Percentiles rank a stretch among this genome's conserved stretches.
phyloP scores from a whole-genome alignment of 2,329 filamentous ascomycete genomes.

The Pyricularia sp. region DNA sequence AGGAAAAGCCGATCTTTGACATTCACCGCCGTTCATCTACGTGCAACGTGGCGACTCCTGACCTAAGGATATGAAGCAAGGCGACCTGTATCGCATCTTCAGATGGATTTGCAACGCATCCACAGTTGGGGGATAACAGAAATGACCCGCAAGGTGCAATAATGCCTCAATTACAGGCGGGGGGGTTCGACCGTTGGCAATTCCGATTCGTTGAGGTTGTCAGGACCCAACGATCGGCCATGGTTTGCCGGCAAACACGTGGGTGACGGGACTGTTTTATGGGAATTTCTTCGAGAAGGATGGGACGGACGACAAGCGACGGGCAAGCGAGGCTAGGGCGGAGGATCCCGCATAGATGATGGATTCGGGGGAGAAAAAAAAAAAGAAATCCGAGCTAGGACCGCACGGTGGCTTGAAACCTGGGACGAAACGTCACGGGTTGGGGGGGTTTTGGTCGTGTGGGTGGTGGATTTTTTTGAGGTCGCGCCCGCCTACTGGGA shows the following conservation, averaged over 20 bases:
- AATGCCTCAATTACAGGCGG: not conserved
- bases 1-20: not conserved
- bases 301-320: not conserved
- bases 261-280: not conserved
- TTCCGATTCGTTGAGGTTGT: not conserved
- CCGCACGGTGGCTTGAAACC: not conserved
- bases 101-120: not conserved
- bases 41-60: not conserved
- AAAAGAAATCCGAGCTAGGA: not conserved
- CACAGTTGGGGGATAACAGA: not conserved
- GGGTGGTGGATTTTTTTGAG: not conserved
- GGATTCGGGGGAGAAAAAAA: too few relatives aligned
- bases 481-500: too few relatives aligned
- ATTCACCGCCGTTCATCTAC: not conserved
- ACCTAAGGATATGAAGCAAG: not conserved
- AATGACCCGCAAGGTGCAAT: not conserved
- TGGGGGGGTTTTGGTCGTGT: too few relatives aligned
- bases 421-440: not conserved
- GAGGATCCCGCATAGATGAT: not conserved
- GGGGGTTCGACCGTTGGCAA: not conserved
- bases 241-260: not conserved
- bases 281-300: not conserved
- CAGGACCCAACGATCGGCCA: not conserved
- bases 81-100: not conserved
- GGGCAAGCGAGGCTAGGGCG: not conserved